These are phyloP conservation scores for Desmodesmus armatus DNA, from an alignment of 139 green algal genomes.

Conservation along the genomic window DNA sequence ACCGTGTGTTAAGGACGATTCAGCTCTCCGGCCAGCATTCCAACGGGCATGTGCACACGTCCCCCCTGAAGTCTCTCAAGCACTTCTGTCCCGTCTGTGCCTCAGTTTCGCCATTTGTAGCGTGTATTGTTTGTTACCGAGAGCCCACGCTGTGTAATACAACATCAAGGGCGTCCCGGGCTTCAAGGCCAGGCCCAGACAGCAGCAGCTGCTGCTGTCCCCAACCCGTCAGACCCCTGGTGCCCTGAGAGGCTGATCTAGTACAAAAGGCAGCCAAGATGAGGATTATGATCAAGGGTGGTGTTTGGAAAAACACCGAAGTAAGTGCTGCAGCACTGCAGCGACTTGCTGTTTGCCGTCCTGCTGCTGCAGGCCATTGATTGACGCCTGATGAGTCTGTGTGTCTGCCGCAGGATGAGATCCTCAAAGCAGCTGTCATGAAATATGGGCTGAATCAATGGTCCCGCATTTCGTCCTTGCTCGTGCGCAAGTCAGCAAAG, in stretches of 20 bases:
- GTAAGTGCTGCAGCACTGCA: conserved; percentile 42
- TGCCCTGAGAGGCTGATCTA: conserved; percentile 1
- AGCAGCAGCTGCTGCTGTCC: too few relatives aligned
- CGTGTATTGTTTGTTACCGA: too few relatives aligned
- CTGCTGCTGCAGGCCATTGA: background rate
- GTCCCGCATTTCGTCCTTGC: conserved; percentile 94
- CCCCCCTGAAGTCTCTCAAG: too few relatives aligned
- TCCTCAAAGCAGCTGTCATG: conserved; percentile 99
- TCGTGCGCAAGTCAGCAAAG: conserved; percentile 98
- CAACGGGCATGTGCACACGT: too few relatives aligned
- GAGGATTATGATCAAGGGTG: conserved; percentile 95
- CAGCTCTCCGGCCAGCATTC: too few relatives aligned
- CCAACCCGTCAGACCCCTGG: too few relatives aligned
- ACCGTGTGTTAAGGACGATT: too few relatives aligned
- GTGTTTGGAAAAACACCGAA: conserved; percentile 99
- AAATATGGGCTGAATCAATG: conserved; percentile 97
- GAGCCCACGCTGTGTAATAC: too few relatives aligned
- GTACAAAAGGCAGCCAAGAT: conserved; percentile 55
- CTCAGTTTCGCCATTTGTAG: too few relatives aligned
- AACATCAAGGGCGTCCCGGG: too few relatives aligned
- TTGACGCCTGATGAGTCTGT: background rate
- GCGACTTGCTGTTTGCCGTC: background rate
- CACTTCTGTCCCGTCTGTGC: too few relatives aligned
- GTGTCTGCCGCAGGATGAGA: conserved; percentile 91
- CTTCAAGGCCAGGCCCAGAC: too few relatives aligned